Percentiles rank a stretch among this genome's conserved stretches.
Evolutionary conservation across 495 filamentous ascomycete genomes (phyloP).

Genomic region (Hypoxylon cercidicola): DNA sequence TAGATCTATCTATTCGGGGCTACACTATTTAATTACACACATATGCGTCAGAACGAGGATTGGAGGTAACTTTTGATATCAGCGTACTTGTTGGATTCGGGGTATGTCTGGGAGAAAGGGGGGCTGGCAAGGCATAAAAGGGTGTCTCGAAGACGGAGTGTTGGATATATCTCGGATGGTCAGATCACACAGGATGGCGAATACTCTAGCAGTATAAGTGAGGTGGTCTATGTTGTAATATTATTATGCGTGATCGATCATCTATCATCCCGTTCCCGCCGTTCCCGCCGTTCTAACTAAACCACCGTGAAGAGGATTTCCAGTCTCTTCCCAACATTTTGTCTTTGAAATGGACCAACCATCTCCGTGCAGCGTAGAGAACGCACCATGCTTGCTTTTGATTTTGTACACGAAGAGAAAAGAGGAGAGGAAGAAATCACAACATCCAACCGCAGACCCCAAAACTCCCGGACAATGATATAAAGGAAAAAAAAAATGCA

Average conservation of each 20-base stretch:
- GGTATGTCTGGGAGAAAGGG: neutral
- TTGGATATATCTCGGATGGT: conserved; percentile 17
- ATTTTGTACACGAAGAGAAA: conserved; percentile 35
- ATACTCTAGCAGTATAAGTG: conserved; percentile 3
- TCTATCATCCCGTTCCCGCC: conserved; percentile 15
- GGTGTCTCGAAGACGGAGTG: neutral
- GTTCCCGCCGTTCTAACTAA: neutral
- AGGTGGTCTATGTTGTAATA: conserved; percentile 35
- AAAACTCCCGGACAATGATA: conserved; percentile 33
- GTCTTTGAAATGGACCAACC: neutral
- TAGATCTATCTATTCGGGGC: neutral
- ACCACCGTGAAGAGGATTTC: neutral
- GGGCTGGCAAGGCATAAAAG: conserved; percentile 16
- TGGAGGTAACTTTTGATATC: conserved; percentile 18
- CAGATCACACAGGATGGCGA: conserved; percentile 23
- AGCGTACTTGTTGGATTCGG: neutral
- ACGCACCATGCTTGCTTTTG: conserved; percentile 12
- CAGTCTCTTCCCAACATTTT: neutral
- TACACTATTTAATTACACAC: neutral
- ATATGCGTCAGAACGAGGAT: conserved; percentile 7
- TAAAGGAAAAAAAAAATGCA: conserved; percentile 25
- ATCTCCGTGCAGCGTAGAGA: neutral
- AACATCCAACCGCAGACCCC: conserved; percentile 10
- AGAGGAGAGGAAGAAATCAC: conserved; percentile 16
- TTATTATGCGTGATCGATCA: conserved; percentile 30